Conservation (phyloP, 805 yeast genomes). For the Spathaspora sp. region DNA sequence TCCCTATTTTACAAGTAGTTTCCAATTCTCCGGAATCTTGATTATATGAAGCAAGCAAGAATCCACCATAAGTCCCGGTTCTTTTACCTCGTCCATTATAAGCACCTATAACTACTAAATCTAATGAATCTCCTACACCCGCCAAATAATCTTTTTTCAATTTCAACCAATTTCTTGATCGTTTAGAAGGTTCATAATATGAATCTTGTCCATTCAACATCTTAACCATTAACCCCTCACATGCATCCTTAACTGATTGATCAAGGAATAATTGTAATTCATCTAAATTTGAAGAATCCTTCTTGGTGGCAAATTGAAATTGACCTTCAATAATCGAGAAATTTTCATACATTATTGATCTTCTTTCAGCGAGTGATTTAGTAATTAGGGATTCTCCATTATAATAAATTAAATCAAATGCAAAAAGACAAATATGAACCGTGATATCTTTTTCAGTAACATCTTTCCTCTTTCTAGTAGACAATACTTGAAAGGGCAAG, state of each 20-base stretch:
- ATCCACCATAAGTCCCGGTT: constrained; percentile 94
- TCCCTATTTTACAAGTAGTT: constrained; percentile 94
- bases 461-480: constrained; percentile 92
- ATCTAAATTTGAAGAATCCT: constrained; percentile 64
- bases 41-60: constrained; percentile 84
- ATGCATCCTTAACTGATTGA: constrained; percentile 80
- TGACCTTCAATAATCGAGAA: constrained; percentile 67
- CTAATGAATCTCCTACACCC: constrained; percentile 95
- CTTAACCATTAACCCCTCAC: constrained; percentile 97
- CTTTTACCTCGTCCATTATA: constrained; percentile 92
- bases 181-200: constrained; percentile 87
- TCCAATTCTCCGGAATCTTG: constrained; percentile 90
- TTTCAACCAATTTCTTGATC: constrained; percentile 94
- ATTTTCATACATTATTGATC: constrained; percentile 54
- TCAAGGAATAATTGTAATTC: constrained; percentile 84
- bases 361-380: constrained; percentile 64
- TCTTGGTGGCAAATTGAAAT: constrained; percentile 73
- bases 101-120: constrained; percentile 90
- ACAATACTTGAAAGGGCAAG: constrained; percentile 87
- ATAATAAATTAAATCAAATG: constrained; percentile 77
- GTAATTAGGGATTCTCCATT: constrained; percentile 72
- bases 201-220: constrained; percentile 78
- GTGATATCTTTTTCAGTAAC: constrained; percentile 84
- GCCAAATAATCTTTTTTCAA: constrained; percentile 91
- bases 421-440: constrained; percentile 89